Evolutionary conservation across 2,329 filamentous ascomycete species (phyloP).

Genomic region (Cordyceps tenuipes): DNA sequence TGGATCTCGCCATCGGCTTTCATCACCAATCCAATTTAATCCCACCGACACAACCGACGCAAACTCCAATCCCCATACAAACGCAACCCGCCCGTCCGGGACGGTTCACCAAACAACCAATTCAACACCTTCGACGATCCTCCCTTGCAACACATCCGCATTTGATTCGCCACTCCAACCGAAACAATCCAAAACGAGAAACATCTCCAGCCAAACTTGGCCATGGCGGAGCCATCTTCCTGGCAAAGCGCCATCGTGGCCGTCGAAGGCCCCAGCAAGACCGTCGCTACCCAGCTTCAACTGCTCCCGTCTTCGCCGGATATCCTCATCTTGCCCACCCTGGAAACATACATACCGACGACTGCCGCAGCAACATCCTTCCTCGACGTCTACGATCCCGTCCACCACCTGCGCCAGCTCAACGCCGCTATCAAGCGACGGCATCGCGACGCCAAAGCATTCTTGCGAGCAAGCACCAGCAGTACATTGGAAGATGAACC

Average conservation of each 20-base stretch:
- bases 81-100: too few relatives aligned
- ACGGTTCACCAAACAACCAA: too few relatives aligned
- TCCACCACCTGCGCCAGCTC: conserved; percentile 36
- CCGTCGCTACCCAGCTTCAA: conserved; percentile 50
- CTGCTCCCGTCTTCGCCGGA: conserved; percentile 51
- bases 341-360: conserved; percentile 37
- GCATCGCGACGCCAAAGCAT: conserved; percentile 39
- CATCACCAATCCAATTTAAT: not conserved
- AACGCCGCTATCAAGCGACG: conserved; percentile 43
- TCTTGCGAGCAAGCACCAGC: conserved; percentile 31
- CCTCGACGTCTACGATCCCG: conserved; percentile 21
- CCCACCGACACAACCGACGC: not conserved
- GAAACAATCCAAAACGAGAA: not conserved
- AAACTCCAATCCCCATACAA: not conserved
- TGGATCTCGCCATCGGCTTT: not conserved
- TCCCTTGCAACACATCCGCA: too few relatives aligned
- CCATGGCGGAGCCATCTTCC: not conserved
- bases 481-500: conserved; percentile 19
- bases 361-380: not conserved
- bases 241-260: conserved; percentile 44
- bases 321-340: conserved; percentile 46
- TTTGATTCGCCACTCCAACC: not conserved
- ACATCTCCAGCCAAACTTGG: not conserved
- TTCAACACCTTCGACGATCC: too few relatives aligned
- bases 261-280: conserved; percentile 48